Evolutionary conservation across 345 rosid genomes (phyloP).

Genomic region (Trapa incisa): DNA sequence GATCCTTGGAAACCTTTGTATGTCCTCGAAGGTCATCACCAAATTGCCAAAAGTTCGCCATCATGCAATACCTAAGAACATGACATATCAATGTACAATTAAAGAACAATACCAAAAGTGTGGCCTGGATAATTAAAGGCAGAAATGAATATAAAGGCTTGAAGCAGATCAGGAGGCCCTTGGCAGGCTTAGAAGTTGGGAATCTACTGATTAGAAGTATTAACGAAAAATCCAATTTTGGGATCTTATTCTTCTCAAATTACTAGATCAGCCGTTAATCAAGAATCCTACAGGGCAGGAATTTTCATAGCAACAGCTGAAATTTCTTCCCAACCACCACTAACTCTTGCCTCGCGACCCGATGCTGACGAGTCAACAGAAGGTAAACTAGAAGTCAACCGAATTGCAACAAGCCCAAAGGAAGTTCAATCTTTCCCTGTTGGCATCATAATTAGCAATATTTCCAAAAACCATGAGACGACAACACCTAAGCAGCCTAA

Average conservation of each 20-base stretch:
- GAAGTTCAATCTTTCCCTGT: background rate
- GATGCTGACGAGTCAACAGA: background rate
- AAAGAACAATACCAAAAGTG: no score
- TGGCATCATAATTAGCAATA: background rate
- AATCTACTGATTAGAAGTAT: background rate
- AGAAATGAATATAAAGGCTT: background rate
- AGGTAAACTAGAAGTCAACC: background rate
- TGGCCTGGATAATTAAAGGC: background rate
- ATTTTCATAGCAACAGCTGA: background rate
- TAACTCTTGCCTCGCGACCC: background rate
- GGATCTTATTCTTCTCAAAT: background rate
- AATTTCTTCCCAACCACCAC: background rate
- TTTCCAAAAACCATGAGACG: background rate
- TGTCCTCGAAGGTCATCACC: slow-evolving; percentile 97
- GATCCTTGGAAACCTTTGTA: slow-evolving; percentile 71
- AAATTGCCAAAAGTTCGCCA: slow-evolving; percentile 79
- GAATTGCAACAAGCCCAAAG: background rate
- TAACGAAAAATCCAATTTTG: background rate
- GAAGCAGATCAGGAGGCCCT: background rate
- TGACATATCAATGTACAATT: background rate
- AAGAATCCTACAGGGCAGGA: background rate
- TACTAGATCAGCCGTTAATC: background rate
- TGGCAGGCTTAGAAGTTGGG: background rate
- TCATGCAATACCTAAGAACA: slow-evolving; percentile 24
- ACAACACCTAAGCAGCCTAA: background rate